Percentiles rank a stretch among this genome's conserved stretches.
Conservation (phyloP, 1,284 basidiomycete genomes). For the Megacollybia platyphylla region DNA sequence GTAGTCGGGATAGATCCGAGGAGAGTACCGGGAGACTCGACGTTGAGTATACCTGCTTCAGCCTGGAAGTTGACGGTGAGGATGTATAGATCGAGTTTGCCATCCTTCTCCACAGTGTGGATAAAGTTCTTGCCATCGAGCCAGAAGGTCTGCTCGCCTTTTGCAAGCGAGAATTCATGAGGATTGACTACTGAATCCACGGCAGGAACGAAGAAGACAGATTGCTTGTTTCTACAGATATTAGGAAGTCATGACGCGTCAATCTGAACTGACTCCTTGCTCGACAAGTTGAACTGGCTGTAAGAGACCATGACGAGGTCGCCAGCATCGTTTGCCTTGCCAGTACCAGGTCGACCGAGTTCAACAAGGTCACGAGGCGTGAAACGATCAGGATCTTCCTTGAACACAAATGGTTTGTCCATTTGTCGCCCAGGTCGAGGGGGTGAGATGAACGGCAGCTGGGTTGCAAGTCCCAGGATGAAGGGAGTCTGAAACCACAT, state of each 20-base stretch:
- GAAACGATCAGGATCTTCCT: constrained; percentile 43
- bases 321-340: constrained; percentile 52
- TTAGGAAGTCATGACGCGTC: neutral
- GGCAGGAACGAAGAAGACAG: constrained; percentile 43
- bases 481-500: constrained; percentile 24
- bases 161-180: constrained; percentile 41
- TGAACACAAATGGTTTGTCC: constrained; percentile 39
- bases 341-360: constrained; percentile 57
- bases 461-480: constrained; percentile 36
- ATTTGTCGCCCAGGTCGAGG: constrained; percentile 10
- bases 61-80: constrained; percentile 33
- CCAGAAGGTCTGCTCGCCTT: constrained; percentile 69
- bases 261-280: constrained; percentile 48
- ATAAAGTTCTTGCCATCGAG: constrained; percentile 54
- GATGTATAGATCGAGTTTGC: constrained; percentile 42
- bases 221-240: constrained; percentile 47
- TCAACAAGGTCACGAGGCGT: constrained; percentile 63
- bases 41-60: constrained; percentile 14
- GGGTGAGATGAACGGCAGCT: constrained; percentile 28
- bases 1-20: constrained; percentile 55
- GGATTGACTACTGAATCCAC: constrained; percentile 34
- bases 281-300: constrained; percentile 56
- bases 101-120: constrained; percentile 42
- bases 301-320: constrained; percentile 57
- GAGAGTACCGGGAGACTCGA: constrained; percentile 23